Evolutionary conservation across 2,329 filamentous ascomycete species (phyloP), one percentile per base, ranked within the genome.

Genomic region (Calycina herbarum): DNA sequence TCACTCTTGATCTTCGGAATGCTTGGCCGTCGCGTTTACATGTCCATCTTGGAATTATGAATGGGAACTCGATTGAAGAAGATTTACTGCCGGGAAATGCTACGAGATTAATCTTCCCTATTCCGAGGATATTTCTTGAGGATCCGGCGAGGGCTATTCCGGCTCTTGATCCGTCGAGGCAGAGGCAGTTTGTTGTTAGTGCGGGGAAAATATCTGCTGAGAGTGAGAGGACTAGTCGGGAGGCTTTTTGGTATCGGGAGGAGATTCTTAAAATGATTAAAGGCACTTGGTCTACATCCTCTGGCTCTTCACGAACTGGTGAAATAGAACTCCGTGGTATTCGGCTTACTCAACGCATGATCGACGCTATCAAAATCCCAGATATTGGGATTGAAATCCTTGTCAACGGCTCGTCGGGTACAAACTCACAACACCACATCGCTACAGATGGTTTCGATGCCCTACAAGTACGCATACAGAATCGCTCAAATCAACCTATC

Each of bases 191-290:
- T 73, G 92, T 97, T 35, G 92, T 97, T 56, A 95, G 91, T 77
- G 86, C 89, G 17, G 89, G 87, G 74, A 91, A 91, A 72, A 86
- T 94, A 64, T 89, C 90, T 0, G 91, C 92, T 0, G 92, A 95
- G 69, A 86, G 85, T 56, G 94, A 97, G 78, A 86, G 91, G 40
- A 85, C 88, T 13, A 90, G 85, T 67, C 84, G 94, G 61, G 93
- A 97, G 78, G 87, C 89, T 0, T 97, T 97, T 76, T 97, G 94
- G 94, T 97, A 93, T 77, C 87, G 93, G 17, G 91, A 96, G 76
- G 88, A 87, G 74, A 84, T 97, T 1, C 83, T 97, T 2, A 88
- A 90, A 66, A 82, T 83, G 54, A 79, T 97, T 10, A 83, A 82
- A 31, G 93, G 89, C 0, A 86, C 83, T 0, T 97, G 94, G 94